Percentiles rank a stretch among this genome's conserved stretches.
Evolutionary conservation across 805 yeast genomes (phyloP).

Genomic region (Myxozyma melibiosi): DNA sequence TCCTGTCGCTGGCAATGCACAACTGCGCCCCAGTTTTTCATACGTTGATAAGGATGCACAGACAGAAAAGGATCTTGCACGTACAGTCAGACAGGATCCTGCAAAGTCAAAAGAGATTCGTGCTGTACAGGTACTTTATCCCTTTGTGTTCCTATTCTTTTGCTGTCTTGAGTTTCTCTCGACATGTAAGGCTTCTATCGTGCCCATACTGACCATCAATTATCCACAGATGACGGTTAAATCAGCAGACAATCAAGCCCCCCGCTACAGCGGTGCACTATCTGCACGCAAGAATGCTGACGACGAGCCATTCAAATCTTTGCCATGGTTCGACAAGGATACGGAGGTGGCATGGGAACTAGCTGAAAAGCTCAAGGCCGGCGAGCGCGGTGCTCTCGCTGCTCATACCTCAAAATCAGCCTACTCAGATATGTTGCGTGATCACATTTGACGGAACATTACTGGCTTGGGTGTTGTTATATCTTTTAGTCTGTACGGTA

Average conservation of each 20-base stretch:
- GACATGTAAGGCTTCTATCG: neutral
- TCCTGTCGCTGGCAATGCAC: constrained; percentile 69
- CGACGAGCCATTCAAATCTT: constrained; percentile 54
- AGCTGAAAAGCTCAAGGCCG: constrained; percentile 37
- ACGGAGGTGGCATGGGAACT: constrained; percentile 41
- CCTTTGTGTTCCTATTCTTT: too few relatives aligned
- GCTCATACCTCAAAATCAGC: constrained; percentile 33
- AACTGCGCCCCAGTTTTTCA: constrained; percentile 77
- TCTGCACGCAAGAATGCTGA: constrained; percentile 63
- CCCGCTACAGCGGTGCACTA: constrained; percentile 70
- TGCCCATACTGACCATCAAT: neutral
- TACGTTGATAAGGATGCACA: constrained; percentile 67
- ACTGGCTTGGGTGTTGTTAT: too few relatives aligned
- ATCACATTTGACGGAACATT: neutral
- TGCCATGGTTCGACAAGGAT: constrained; percentile 52
- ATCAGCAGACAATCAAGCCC: constrained; percentile 57
- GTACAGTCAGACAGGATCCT: constrained; percentile 46
- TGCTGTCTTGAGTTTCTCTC: too few relatives aligned
- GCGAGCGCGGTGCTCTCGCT: constrained; percentile 24
- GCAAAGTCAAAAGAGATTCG: constrained; percentile 53
- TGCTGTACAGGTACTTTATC: constrained; percentile 55
- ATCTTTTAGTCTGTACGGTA: too few relatives aligned
- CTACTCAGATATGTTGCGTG: constrained; percentile 30
- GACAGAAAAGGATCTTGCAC: constrained; percentile 47
- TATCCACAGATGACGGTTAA: constrained; percentile 63